These are phyloP conservation scores for Rhipidocladum racemiflorum DNA, from an alignment of 176 grass and related monocot species.

Conservation along the genomic window DNA sequence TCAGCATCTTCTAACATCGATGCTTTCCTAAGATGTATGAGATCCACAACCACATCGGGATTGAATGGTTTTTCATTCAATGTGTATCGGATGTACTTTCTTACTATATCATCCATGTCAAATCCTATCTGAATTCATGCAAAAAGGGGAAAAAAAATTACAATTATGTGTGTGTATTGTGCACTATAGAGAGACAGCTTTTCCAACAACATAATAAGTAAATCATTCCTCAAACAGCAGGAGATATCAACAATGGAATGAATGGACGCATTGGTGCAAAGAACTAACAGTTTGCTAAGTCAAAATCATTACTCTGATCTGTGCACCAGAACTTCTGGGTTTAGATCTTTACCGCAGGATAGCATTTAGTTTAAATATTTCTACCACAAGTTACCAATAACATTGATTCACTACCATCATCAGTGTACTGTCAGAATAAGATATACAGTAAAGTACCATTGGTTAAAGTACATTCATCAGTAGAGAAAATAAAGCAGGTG, in stretches of 20 bases:
- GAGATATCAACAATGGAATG: not conserved
- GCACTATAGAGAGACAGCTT: not conserved
- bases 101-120: conserved; percentile 83
- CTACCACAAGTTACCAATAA: not conserved
- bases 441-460: not conserved
- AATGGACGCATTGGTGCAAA: not conserved
- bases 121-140: conserved; percentile 73
- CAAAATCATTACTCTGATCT: conserved; percentile 15
- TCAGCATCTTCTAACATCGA: conserved; percentile 72
- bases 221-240: not conserved
- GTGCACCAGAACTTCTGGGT: not conserved
- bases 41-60: conserved; percentile 60
- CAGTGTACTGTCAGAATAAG: not conserved
- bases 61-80: conserved; percentile 93
- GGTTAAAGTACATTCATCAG: not conserved
- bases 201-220: not conserved
- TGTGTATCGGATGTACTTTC: conserved; percentile 92
- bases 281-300: conserved; percentile 11
- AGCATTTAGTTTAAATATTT: conserved; percentile 7
- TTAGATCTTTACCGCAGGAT: not conserved
- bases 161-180: not conserved
- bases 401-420: not conserved
- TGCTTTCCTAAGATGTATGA: conserved; percentile 91
- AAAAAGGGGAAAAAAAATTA: conserved; percentile 7
- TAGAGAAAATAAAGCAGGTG: conserved; percentile 13